Evolutionary conservation across 129 eudicot species (phyloP).

Genomic region (Lonicera japonica): DNA sequence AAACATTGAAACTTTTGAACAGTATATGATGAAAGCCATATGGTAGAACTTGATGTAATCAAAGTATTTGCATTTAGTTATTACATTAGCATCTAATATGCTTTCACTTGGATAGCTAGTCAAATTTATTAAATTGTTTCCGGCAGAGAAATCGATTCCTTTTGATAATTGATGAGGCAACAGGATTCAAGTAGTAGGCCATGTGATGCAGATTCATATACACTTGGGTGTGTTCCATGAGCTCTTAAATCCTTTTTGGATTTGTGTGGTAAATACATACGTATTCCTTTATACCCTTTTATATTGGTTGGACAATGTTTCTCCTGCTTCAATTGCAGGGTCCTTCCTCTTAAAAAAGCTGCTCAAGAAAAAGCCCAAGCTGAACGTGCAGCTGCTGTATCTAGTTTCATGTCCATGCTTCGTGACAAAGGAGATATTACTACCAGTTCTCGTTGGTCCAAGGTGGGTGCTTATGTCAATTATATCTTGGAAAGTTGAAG

Average conservation of each 20-base stretch:
- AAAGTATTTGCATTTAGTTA: neutral
- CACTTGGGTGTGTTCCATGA: conserved; percentile 11
- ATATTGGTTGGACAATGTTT: conserved; percentile 1
- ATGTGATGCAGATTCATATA: conserved; percentile 14
- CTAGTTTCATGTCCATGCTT: conserved; percentile 81
- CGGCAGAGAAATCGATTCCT: conserved; percentile 1
- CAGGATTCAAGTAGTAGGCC: conserved; percentile 12
- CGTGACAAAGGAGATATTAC: conserved; percentile 61
- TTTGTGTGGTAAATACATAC: conserved; percentile 3
- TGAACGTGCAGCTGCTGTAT: conserved; percentile 57
- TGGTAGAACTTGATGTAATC: neutral
- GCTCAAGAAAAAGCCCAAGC: conserved; percentile 85
- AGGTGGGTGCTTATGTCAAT: conserved; percentile 38
- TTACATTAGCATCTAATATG: neutral
- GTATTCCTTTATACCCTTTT: neutral
- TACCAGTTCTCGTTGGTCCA: conserved; percentile 80
- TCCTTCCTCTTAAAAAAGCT: conserved; percentile 59
- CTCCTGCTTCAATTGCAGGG: conserved; percentile 36
- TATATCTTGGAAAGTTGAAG: neutral
- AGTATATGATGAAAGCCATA: neutral
- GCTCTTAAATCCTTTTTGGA: neutral
- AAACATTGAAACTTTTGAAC: neutral
- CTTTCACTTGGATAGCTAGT: conserved; percentile 2
- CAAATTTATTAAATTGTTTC: neutral
- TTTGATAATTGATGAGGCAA: conserved; percentile 9